These are phyloP conservation scores for Sesbania bispinosa DNA, from an alignment of 306 rosid genomes.

Conservation along the genomic window DNA sequence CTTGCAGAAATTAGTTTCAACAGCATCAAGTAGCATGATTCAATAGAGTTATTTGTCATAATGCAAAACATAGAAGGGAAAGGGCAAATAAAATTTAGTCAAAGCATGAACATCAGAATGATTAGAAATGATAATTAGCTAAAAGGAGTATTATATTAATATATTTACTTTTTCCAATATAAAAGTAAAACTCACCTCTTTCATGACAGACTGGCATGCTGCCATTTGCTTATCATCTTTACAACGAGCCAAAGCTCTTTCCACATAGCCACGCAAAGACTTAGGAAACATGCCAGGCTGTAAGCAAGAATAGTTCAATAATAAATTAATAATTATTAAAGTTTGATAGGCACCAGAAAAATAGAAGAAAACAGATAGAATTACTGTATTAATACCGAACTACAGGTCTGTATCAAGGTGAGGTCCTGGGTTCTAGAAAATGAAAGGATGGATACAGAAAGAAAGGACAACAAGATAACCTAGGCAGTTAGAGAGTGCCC, in stretches of 20 bases:
- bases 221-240: slow-evolving; percentile 81
- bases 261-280: slow-evolving; percentile 90
- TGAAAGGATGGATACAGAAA: too few species aligned
- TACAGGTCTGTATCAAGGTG: too few species aligned
- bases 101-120: neutral
- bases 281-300: slow-evolving; percentile 94
- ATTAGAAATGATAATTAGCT: neutral
- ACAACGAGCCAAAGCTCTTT: slow-evolving; percentile 94
- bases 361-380: too few species aligned
- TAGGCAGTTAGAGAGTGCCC: too few species aligned
- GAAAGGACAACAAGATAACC: too few species aligned
- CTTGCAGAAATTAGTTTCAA: neutral
- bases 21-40: neutral
- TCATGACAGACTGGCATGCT: slow-evolving; percentile 78
- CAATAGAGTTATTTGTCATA: neutral
- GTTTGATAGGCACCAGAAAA: too few species aligned
- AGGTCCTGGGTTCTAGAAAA: too few species aligned
- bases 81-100: neutral
- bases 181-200: slow-evolving; percentile 59
- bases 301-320: slow-evolving; percentile 28
- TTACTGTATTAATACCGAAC: too few species aligned
- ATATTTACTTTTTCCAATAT: neutral
- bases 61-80: neutral
- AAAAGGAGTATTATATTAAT: neutral
- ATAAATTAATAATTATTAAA: slow-evolving; percentile 12